phyloP scores from a whole-genome alignment of 2,329 filamentous ascomycete genomes.

The Pseudogymnoascus sp. region DNA sequence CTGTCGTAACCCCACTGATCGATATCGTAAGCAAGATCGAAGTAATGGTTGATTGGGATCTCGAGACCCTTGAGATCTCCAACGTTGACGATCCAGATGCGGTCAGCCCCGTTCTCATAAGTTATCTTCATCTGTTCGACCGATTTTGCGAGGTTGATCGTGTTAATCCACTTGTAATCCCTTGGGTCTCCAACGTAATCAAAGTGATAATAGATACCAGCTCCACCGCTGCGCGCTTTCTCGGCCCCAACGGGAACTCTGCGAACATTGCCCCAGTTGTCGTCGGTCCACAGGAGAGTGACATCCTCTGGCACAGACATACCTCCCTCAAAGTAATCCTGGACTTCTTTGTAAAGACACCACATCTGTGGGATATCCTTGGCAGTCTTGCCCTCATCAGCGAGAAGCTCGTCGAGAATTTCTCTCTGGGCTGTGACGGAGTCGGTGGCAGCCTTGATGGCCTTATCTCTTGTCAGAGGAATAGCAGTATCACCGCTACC shows the following conservation, averaged over 20 bases:
- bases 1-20: constrained; percentile 49
- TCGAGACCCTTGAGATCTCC: constrained; percentile 57
- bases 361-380: constrained; percentile 57
- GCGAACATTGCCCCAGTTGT: constrained; percentile 61
- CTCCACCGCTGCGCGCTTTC: constrained; percentile 49
- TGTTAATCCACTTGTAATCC: constrained; percentile 57
- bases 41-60: constrained; percentile 60
- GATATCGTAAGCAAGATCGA: constrained; percentile 62
- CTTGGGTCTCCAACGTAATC: constrained; percentile 43
- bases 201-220: constrained; percentile 58
- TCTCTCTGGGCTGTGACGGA: constrained; percentile 55
- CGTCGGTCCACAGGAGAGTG: constrained; percentile 62
- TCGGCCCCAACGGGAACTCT: constrained; percentile 54
- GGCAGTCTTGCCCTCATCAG: constrained; percentile 32
- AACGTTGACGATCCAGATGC: constrained; percentile 58
- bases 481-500: constrained; percentile 61
- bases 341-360: constrained; percentile 69
- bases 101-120: constrained; percentile 45
- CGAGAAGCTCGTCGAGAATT: constrained; percentile 50
- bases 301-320: constrained; percentile 58
- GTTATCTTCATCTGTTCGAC: constrained; percentile 60
- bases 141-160: constrained; percentile 57
- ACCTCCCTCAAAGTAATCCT: constrained; percentile 58
- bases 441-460: constrained; percentile 52
- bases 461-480: constrained; percentile 45